Percentiles rank a stretch among this genome's conserved stretches.
phyloP scores from a whole-genome alignment of 768 basidiomycete species.

The Naganishia randhawae region DNA sequence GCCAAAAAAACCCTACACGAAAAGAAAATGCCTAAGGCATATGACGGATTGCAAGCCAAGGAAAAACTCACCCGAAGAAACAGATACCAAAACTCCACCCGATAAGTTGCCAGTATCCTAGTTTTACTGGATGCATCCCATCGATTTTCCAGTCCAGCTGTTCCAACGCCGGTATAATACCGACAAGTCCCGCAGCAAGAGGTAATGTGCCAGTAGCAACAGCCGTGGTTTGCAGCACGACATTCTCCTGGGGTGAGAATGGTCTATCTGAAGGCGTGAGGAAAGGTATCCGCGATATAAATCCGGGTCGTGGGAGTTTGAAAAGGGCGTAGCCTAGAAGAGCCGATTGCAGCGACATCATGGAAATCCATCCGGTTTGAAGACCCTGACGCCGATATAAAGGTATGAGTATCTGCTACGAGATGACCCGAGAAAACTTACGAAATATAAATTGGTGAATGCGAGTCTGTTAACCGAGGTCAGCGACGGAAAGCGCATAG shows the following conservation, averaged over 20 bases:
- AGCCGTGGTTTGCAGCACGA: slow-evolving; percentile 90
- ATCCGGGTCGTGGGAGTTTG: slow-evolving; percentile 53
- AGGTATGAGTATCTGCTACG: slow-evolving; percentile 86
- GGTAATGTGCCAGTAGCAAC: slow-evolving; percentile 76
- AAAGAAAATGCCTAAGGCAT: slow-evolving; percentile 22
- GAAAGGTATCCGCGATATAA: slow-evolving; percentile 30
- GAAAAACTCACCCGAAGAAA: slow-evolving; percentile 73
- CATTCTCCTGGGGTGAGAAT: slow-evolving; percentile 84
- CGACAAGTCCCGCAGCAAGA: slow-evolving; percentile 65
- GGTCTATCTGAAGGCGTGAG: slow-evolving; percentile 57
- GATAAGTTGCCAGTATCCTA: slow-evolving; percentile 70
- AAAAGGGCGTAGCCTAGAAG: slow-evolving; percentile 86
- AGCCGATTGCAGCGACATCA: slow-evolving; percentile 92
- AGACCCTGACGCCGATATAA: slow-evolving; percentile 53
- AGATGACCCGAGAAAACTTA: slow-evolving; percentile 55
- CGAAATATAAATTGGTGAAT: slow-evolving; percentile 69
- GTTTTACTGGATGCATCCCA: slow-evolving; percentile 67
- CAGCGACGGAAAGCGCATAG: neutral
- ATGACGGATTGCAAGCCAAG: neutral
- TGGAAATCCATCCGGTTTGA: slow-evolving; percentile 40
- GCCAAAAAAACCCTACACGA: slow-evolving; percentile 79
- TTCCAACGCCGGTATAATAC: slow-evolving; percentile 84
- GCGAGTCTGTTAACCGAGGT: slow-evolving; percentile 4
- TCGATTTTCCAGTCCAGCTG: slow-evolving; percentile 71
- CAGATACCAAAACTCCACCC: slow-evolving; percentile 84